Base-by-base conservation (phyloP, 1,139 yeast genomes). In the Yamadazyma buinensis region DNA sequence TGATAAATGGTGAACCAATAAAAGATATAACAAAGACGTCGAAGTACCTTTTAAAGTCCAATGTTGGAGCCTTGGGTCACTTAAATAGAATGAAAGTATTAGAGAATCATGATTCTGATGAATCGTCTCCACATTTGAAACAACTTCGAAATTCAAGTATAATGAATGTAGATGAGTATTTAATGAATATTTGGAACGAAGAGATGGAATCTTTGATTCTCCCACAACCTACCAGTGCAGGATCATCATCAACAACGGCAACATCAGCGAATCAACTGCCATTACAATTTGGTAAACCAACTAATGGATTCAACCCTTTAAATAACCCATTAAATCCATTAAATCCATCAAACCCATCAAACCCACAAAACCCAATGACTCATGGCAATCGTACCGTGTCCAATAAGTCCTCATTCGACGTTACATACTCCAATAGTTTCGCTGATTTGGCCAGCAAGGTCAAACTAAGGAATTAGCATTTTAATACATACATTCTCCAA, bases 1-100 rank as follows among this genome's bases (percentile, higher is more conserved):
- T 30, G 3, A 25, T 40, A 3, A 18, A 28, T 10, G 40, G 40
- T 4, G 21, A 37, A 15, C 28, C 35, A 7, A 17, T 17, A 17
- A 5, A 5, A 5, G 7, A 17, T 5, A 17, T 17, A 17, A 29
- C 36, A 8, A 18, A 27, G 18, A 14, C n/a, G 6, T 22, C 25
- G 10, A 30, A n/a, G 6, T 19, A 25, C 11, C 29, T 26, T 19
- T 26, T 43, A 12, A 41, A 36, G 26, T 39, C 43, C 5, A 40
- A 44, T 28, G 38, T 45, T 9, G 54, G 54, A 11, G 35, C 40
- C 2, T 29, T 48, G 15, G 54, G 54, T 15, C 47, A 30, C 31
- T 28, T 49, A 20, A 45, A 47, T 26, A 27, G 51, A 24, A 25
- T 26, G 14, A 34, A 38, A 17, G 14, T 27, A 14, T n/a, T 15